A percentile compares a stretch with the other conserved stretches of the same genome.
phyloP scores from a whole-genome alignment of 176 grass and related monocot genomes.

The Canna indica region DNA sequence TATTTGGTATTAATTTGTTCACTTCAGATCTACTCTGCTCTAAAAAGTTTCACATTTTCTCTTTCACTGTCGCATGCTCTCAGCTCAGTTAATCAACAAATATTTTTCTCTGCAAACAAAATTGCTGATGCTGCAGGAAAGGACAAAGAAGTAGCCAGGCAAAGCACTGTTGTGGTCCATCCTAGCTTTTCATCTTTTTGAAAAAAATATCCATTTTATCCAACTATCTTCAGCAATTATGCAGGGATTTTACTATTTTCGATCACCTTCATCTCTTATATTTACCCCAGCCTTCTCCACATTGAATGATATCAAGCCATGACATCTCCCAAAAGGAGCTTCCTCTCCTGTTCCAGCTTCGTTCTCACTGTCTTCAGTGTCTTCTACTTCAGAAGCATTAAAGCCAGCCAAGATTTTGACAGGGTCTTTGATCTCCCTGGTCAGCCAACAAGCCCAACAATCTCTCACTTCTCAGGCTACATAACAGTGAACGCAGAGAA shows the following conservation, averaged over 20 bases:
- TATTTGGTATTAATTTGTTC: too few species aligned
- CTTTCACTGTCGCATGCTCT: background rate
- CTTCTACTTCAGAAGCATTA: slow-evolving; percentile 6
- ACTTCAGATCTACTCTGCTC: too few species aligned
- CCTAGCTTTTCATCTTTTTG: background rate
- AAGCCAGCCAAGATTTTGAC: slow-evolving; percentile 18
- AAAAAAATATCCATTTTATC: background rate
- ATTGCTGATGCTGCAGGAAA: background rate
- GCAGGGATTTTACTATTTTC: background rate
- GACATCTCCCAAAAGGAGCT: background rate
- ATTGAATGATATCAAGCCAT: background rate
- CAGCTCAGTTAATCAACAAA: background rate
- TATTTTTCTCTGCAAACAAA: background rate
- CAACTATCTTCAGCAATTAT: background rate
- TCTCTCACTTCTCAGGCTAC: slow-evolving; percentile 26
- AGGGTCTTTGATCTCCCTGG: slow-evolving; percentile 26
- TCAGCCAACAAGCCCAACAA: slow-evolving; percentile 6
- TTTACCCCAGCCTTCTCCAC: background rate
- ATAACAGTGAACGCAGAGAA: slow-evolving; percentile 11
- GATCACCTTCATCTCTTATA: background rate
- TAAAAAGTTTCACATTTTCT: too few species aligned
- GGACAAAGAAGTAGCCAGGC: background rate
- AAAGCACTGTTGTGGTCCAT: background rate
- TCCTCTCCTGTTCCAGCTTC: background rate
- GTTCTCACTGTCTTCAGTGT: background rate